A percentile compares a stretch with the other conserved stretches of the same genome.
Evolutionary conservation across 768 basidiomycete genomes (phyloP).

Genomic region (Erythrobasidium yunnanense): DNA sequence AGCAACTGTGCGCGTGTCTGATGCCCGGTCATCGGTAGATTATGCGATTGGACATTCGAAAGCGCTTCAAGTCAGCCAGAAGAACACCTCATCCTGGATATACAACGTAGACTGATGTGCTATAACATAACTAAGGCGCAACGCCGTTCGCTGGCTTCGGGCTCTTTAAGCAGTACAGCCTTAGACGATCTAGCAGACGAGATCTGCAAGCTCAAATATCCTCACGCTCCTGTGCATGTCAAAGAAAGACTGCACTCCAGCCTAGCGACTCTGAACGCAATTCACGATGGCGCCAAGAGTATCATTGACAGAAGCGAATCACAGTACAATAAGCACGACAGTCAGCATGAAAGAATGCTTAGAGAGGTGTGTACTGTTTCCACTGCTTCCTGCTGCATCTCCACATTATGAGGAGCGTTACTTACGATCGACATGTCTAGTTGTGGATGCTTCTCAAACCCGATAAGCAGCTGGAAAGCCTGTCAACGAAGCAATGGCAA

Average conservation of each 20-base stretch:
- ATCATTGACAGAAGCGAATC: not conserved
- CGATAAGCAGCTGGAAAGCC: not conserved
- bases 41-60: slow-evolving; percentile 16
- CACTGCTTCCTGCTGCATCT: not conserved
- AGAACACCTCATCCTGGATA: not conserved
- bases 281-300: not conserved
- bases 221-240: not conserved
- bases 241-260: not conserved
- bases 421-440: not conserved
- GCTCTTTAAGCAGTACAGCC: not conserved
- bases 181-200: not conserved
- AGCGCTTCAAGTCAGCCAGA: not conserved
- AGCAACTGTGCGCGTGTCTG: no score
- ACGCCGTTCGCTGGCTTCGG: not conserved
- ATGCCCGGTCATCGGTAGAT: not conserved
- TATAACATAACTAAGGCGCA: not conserved
- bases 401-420: not conserved
- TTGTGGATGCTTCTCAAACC: not conserved
- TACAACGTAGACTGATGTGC: not conserved
- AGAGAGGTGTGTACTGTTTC: not conserved
- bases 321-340: not conserved
- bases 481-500: slow-evolving; percentile 16
- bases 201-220: not conserved
- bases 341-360: not conserved
- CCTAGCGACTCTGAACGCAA: not conserved